These are phyloP conservation scores for Lactarius pseudohatsudake DNA, from an alignment of 768 basidiomycete genomes.

Conservation along the genomic window DNA sequence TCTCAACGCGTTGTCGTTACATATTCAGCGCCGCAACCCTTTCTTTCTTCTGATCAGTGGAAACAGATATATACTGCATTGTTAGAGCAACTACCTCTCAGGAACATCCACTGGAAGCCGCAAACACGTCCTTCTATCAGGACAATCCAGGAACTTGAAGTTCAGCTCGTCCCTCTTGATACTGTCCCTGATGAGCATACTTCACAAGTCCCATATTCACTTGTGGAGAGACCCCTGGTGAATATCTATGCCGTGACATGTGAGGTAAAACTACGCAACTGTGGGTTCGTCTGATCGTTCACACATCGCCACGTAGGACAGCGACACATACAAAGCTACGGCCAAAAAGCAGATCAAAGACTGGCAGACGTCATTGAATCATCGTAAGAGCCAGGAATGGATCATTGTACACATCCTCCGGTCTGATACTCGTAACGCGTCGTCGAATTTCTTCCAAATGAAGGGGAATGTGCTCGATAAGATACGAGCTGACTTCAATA, in stretches of 20 bases:
- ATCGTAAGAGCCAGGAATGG: constrained; percentile 89
- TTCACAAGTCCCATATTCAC: constrained; percentile 70
- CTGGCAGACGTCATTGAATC: constrained; percentile 70
- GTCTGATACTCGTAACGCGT: constrained; percentile 59
- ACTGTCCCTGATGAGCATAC: constrained; percentile 68
- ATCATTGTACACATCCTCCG: constrained; percentile 83
- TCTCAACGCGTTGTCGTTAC: constrained; percentile 62
- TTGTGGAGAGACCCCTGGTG: constrained; percentile 84
- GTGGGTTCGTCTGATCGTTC: constrained; percentile 25
- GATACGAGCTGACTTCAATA: constrained; percentile 88
- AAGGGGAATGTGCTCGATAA: constrained; percentile 87
- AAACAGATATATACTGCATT: constrained; percentile 64
- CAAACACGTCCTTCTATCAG: constrained; percentile 65
- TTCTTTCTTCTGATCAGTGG: constrained; percentile 73
- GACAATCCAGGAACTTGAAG: constrained; percentile 87
- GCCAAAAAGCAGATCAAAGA: constrained; percentile 89
- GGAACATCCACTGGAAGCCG: constrained; percentile 92
- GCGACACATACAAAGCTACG: constrained; percentile 73
- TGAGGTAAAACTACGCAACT: constrained; percentile 58
- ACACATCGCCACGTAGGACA: constrained; percentile 42
- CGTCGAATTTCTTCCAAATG: constrained; percentile 76
- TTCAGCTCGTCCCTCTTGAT: constrained; percentile 69
- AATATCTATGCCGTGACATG: constrained; percentile 86
- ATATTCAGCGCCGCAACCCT: constrained; percentile 60
- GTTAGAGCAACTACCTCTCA: constrained; percentile 74